Percentiles rank a stretch among this genome's conserved stretches.
Evolutionary conservation across 2,329 filamentous ascomycete species (phyloP).

Genomic region (Chrysoporthe deuterocubensis): DNA sequence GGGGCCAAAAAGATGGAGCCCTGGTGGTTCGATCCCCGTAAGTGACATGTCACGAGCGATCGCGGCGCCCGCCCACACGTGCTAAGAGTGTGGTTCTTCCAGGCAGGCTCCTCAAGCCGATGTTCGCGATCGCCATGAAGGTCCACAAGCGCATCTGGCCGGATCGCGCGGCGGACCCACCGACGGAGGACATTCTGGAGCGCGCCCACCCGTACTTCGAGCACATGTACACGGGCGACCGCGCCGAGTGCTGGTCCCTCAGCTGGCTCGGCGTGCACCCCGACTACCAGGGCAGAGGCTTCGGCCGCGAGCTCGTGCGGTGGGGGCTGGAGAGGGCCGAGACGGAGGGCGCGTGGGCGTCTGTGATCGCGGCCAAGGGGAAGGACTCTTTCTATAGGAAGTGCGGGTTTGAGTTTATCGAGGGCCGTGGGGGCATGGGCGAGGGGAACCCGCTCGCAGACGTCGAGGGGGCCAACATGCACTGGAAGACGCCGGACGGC

Average conservation of each 20-base stretch:
- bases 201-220: slow-evolving; percentile 12
- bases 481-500: slow-evolving; percentile 11
- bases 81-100: not conserved
- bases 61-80: not conserved
- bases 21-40: slow-evolving; percentile 32
- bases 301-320: slow-evolving; percentile 18
- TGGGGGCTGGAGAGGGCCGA: slow-evolving; percentile 23
- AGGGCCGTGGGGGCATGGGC: slow-evolving; percentile 13
- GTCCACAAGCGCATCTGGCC: slow-evolving; percentile 16
- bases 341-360: slow-evolving; percentile 14
- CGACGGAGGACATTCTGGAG: slow-evolving; percentile 10
- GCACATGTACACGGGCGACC: slow-evolving; percentile 7
- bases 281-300: slow-evolving; percentile 13
- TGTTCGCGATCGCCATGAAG: slow-evolving; percentile 1
- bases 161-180: slow-evolving; percentile 9
- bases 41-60: not conserved
- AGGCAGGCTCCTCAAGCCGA: slow-evolving; percentile 30
- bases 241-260: slow-evolving; percentile 18
- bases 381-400: slow-evolving; percentile 18
- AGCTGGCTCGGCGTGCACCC: slow-evolving; percentile 14
- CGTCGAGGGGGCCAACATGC: slow-evolving; percentile 14
- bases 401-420: slow-evolving; percentile 14
- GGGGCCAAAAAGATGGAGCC: slow-evolving; percentile 29
- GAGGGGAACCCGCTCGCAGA: slow-evolving; percentile 8
- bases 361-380: slow-evolving; percentile 10